Percentiles rank a stretch among this genome's conserved stretches.
Evolutionary conservation across 352 stramenopile species (phyloP).

Genomic region (Elongisporangium prolatum): DNA sequence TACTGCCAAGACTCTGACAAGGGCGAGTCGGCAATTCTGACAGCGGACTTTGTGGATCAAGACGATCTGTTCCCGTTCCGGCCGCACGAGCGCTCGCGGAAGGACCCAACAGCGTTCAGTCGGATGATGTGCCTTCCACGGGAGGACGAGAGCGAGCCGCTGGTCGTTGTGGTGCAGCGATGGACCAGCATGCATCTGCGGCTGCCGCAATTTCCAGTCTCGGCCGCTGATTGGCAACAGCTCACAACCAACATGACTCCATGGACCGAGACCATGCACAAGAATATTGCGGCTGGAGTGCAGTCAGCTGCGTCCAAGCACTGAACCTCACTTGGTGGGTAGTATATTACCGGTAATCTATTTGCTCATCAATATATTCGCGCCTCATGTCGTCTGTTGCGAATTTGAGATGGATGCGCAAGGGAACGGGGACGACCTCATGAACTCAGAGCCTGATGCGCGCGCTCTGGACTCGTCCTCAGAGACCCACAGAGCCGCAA

Average conservation of each 20-base stretch:
- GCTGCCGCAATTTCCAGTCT: slow-evolving; percentile 16
- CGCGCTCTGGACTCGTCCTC: too few species aligned
- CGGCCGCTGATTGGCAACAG: slow-evolving; percentile 17
- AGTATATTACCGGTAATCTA: too few species aligned
- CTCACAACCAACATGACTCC: slow-evolving; percentile 28
- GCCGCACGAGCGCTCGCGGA: slow-evolving; percentile 16
- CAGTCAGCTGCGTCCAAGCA: not conserved
- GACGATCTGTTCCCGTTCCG: slow-evolving; percentile 30
- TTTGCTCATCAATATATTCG: too few species aligned
- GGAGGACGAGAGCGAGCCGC: slow-evolving; percentile 11
- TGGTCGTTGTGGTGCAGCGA: slow-evolving; percentile 25
- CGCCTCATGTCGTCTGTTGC: too few species aligned
- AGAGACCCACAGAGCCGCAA: too few species aligned
- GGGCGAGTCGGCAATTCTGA: slow-evolving; percentile 13
- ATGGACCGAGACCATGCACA: slow-evolving; percentile 27
- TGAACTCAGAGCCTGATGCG: too few species aligned
- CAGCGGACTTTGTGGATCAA: slow-evolving; percentile 29
- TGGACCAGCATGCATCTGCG: slow-evolving; percentile 26
- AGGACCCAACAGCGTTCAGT: slow-evolving; percentile 12
- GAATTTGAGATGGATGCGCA: too few species aligned
- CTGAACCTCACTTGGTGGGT: too few species aligned
- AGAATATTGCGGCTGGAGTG: not conserved
- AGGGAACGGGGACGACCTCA: too few species aligned
- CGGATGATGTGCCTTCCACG: not conserved
- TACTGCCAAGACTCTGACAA: slow-evolving; percentile 14